phyloP scores from a whole-genome alignment of 2,329 filamentous ascomycete genomes.

The Coleophoma crateriformis region DNA sequence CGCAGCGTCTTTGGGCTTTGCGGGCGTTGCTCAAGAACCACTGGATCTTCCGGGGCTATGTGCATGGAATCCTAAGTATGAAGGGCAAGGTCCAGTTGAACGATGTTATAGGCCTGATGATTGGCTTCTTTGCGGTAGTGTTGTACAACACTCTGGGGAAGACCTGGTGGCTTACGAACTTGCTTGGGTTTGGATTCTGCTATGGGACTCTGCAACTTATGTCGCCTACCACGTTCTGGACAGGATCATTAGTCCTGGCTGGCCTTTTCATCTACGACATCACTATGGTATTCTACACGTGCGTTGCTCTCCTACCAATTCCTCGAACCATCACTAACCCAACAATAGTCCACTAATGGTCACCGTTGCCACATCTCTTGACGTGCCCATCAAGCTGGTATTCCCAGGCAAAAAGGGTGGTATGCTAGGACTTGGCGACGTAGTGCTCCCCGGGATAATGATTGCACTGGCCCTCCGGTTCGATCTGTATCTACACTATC shows the following conservation, averaged over 20 bases:
- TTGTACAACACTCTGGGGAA: slow-evolving; percentile 22
- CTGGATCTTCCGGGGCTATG: slow-evolving; percentile 36
- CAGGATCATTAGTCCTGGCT: slow-evolving; percentile 69
- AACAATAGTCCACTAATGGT: slow-evolving; percentile 69
- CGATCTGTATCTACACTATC: slow-evolving; percentile 81
- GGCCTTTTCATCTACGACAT: slow-evolving; percentile 94
- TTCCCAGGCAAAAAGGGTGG: slow-evolving; percentile 62
- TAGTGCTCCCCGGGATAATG: slow-evolving; percentile 88
- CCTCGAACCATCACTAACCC: not conserved
- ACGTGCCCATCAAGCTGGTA: slow-evolving; percentile 88
- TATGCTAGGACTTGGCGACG: slow-evolving; percentile 91
- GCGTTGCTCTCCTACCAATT: slow-evolving; percentile 26
- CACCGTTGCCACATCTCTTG: slow-evolving; percentile 80
- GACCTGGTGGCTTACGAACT: slow-evolving; percentile 60
- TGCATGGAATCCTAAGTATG: slow-evolving; percentile 16
- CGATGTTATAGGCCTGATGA: slow-evolving; percentile 19
- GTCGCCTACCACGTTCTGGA: slow-evolving; percentile 83
- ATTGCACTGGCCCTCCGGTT: slow-evolving; percentile 86
- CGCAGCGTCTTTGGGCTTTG: slow-evolving; percentile 39
- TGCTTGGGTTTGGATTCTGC: slow-evolving; percentile 81
- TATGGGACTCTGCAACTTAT: slow-evolving; percentile 78
- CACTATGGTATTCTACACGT: slow-evolving; percentile 83
- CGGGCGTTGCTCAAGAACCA: slow-evolving; percentile 44
- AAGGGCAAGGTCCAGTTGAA: slow-evolving; percentile 18
- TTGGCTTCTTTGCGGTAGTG: slow-evolving; percentile 19